phyloP scores from a whole-genome alignment of 306 rosid genomes.

The Parietaria judaica region DNA sequence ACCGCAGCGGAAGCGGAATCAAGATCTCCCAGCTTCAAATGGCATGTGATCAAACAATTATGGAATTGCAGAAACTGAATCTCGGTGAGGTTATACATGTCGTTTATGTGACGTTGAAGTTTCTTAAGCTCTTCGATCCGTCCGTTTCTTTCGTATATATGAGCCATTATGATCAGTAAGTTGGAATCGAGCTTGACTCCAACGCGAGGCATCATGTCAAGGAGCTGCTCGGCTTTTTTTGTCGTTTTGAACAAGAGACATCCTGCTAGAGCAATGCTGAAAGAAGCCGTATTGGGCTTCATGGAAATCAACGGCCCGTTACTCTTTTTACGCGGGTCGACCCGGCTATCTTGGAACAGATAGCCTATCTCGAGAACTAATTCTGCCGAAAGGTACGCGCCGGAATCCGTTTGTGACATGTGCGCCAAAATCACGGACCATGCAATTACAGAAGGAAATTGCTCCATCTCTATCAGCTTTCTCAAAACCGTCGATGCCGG shows the following conservation, averaged over 20 bases:
- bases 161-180: slow-evolving; percentile 63
- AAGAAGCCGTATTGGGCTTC: slow-evolving; percentile 63
- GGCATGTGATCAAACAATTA: slow-evolving; percentile 70
- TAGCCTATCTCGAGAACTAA: slow-evolving; percentile 77
- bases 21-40: slow-evolving; percentile 74
- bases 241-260: slow-evolving; percentile 63
- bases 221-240: slow-evolving; percentile 80
- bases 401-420: slow-evolving; percentile 66
- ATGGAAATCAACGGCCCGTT: slow-evolving; percentile 60
- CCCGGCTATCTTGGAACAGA: slow-evolving; percentile 70
- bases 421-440: slow-evolving; percentile 75
- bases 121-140: slow-evolving; percentile 69
- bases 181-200: slow-evolving; percentile 64
- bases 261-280: slow-evolving; percentile 71
- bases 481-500: slow-evolving; percentile 65
- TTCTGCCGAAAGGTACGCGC: slow-evolving; percentile 79
- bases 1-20: slow-evolving; percentile 73
- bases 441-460: slow-evolving; percentile 59
- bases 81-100: slow-evolving; percentile 56
- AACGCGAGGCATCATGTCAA: slow-evolving; percentile 74
- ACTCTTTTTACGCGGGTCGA: slow-evolving; percentile 72
- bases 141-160: slow-evolving; percentile 68
- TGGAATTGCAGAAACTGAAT: slow-evolving; percentile 58
- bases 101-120: slow-evolving; percentile 65
- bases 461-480: slow-evolving; percentile 55